Base-by-base conservation (phyloP, 805 yeast genomes). In the Wickerhamomyces pijperi region DNA sequence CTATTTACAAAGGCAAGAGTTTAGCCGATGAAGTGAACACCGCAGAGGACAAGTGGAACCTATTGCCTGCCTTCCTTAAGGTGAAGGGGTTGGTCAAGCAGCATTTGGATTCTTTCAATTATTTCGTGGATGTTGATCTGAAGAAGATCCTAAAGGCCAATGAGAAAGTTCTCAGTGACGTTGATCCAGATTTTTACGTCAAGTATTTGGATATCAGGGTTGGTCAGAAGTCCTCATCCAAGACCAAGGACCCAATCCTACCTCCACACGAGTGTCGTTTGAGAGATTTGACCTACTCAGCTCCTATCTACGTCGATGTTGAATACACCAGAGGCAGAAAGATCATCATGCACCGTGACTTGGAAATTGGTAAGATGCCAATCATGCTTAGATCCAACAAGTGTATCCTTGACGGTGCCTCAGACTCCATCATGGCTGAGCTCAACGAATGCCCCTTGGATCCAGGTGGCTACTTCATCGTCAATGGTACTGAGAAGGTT, bases 291-390 rank as follows among this genome's bases (percentile, higher is more conserved):
- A 86, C 97, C 0, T 90, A 90, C 53, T 80, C 94, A 35, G 97
- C 97, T 1, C 97, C 97, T 2, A 84, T 90, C 31, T 84, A 80
- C 51, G 98, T 90, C 36, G 98, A 92, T 63, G 95, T 92, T 19
- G 98, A 92, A 56, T 92, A 92, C 56, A 92, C 97, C 0, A 73
- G 97, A 57, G 98, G 97, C 28, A 70, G 90, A 46, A 87, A 86
- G 59, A 84, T 92, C 58, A 84, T 90, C 49, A 76, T 85, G 68
- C 90, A 86, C 50, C 73, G 82, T 51, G 94, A 86, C 55, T 72
- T 92, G 43, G 97, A 88, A 57, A 90, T 92, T 44, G 99, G 98
- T 28, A 75, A 95, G 54, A 92, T 92, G 96, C 98, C 98, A n/a
- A 79, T 92, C 53, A 92, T 92, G 98, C 70, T 92, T 50, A 72